Base-by-base conservation (phyloP, 495 filamentous ascomycete species). In the Xylaria sp. region DNA sequence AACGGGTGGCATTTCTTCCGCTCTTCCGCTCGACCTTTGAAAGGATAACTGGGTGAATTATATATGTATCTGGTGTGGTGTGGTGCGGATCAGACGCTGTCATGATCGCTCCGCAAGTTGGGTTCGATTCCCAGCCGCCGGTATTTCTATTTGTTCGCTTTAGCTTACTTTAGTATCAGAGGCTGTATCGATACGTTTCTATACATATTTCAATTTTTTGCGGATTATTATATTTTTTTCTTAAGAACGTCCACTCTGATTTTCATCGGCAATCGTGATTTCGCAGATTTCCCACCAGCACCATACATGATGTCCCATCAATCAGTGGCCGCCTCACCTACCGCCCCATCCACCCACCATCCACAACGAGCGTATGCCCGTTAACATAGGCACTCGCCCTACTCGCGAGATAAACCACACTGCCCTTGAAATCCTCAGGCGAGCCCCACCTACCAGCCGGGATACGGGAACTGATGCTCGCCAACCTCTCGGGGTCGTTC, bases 271-370 rank as follows among this genome's bases (percentile, higher is more conserved):
- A n/a, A n/a, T 29, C 52, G 52, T 31, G 14, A 31, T 55, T 5
- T 55, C 52, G 7, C 17, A 8, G 31, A 55, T 6, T 1, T 17
- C 26, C 24, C 5, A 31, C 50, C 29, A 3, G n/a, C 8, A 40
- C 46, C 46, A 11, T 24, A 31, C 17, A 37, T 37, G 24, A 31
- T 8, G 1, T 35, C 26, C 40, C 8, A 3, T 24, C 37, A 1
- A 12, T 63, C 40, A 17, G 14, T 61, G 31, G 24, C 8, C 17
- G 3, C 29, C n/a, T 21, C n/a, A 17, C 73, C 80, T 83, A 97
- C 84, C 93, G 84, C 9, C 93, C 93, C 94, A 97, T 97, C 93
- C 94, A 97, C 44, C 95, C 94, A 33, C 95, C 95, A 83, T 97
- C 94, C 55, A 97, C 93, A 6, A 92, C 89, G 70, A 97, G 71